phyloP scores from a whole-genome alignment of 148 eudicot genomes.

The Diospyros lotus region DNA sequence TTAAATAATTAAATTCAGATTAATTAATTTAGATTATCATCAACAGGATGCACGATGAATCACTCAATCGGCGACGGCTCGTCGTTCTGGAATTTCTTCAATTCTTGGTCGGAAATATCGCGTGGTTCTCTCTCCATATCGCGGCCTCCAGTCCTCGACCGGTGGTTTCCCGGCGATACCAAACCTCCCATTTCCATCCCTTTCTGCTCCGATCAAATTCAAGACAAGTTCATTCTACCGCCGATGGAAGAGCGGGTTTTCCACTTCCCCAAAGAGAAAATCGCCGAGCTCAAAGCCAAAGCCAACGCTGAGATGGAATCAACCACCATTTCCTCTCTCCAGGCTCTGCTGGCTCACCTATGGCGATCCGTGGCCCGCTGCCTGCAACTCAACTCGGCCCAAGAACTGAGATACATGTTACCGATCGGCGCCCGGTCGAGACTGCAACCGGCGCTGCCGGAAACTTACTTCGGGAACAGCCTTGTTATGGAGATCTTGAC shows the following conservation, averaged over 20 bases:
- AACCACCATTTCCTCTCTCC: constrained; percentile 27
- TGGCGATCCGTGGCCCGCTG: constrained; percentile 20
- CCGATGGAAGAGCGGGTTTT: constrained; percentile 3
- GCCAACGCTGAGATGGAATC: constrained; percentile 24
- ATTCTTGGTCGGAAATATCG: no score
- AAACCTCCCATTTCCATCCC: constrained; percentile 13
- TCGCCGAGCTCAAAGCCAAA: constrained; percentile 25
- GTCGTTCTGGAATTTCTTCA: no score
- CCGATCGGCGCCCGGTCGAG: constrained; percentile 13
- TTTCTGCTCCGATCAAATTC: neutral
- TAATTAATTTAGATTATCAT: no score
- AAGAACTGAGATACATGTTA: neutral
- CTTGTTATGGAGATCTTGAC: neutral
- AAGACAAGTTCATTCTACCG: neutral
- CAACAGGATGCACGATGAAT: no score
- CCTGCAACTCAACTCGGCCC: neutral
- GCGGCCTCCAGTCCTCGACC: no score
- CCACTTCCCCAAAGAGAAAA: constrained; percentile 1
- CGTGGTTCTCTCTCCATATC: no score
- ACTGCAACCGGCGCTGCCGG: neutral
- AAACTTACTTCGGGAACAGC: constrained; percentile 16
- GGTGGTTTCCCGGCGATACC: neutral
- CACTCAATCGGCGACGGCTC: no score
- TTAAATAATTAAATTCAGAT: no score
- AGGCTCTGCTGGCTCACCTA: constrained; percentile 31